These are phyloP conservation scores for Sordaria brevicollis DNA, from an alignment of 495 filamentous ascomycete genomes.

Conservation along the genomic window DNA sequence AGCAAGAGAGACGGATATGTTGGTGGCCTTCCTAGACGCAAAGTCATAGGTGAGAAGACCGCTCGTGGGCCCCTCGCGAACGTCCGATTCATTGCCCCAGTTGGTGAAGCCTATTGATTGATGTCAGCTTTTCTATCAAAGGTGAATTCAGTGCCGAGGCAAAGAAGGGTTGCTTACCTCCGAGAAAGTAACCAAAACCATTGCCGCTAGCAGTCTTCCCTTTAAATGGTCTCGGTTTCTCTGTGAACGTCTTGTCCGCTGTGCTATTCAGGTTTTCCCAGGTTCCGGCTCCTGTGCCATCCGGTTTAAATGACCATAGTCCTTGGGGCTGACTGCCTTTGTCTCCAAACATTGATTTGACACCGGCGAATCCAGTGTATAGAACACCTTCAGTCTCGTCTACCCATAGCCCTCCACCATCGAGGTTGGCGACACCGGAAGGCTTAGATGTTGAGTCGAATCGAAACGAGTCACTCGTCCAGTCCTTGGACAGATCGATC, in stretches of 20 bases:
- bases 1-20: neutral
- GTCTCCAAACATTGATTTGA: conserved; percentile 5
- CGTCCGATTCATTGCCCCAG: neutral
- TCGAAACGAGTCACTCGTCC: conserved; percentile 4
- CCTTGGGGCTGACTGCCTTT: conserved; percentile 2
- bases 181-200: conserved; percentile 12
- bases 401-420: conserved; percentile 13
- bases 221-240: conserved; percentile 6
- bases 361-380: conserved; percentile 16
- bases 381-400: conserved; percentile 6
- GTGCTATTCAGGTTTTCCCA: conserved; percentile 15
- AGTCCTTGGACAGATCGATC: conserved; percentile 12
- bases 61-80: neutral
- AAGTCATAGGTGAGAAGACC: conserved; percentile 11
- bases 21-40: neutral
- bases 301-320: conserved; percentile 14
- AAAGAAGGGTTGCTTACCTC: conserved; percentile 1
- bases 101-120: neutral
- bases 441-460: conserved; percentile 11
- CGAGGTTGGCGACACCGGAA: conserved; percentile 4
- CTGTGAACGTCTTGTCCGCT: conserved; percentile 7
- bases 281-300: conserved; percentile 1
- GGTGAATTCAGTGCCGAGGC: neutral
- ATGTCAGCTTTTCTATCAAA: neutral
- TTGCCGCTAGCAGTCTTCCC: conserved; percentile 8